phyloP scores from a whole-genome alignment of 148 eudicot genomes.

The Limonium bicolor region DNA sequence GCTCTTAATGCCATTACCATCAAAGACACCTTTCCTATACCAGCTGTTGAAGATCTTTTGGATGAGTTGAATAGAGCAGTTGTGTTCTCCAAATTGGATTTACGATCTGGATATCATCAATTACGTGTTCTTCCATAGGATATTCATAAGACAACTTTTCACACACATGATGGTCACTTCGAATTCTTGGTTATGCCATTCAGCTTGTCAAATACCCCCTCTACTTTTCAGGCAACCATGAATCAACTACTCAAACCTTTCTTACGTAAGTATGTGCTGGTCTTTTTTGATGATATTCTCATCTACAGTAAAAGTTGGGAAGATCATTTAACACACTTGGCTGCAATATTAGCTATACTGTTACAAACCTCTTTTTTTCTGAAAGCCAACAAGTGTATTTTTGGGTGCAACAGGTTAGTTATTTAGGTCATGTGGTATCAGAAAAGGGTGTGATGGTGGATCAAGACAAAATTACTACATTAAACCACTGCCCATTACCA shows the following conservation, averaged over 20 bases:
- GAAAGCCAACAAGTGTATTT: not conserved
- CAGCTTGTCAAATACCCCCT: not conserved
- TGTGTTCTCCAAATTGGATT: no score
- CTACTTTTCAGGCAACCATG: not conserved
- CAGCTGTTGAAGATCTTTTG: no score
- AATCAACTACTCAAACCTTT: not conserved
- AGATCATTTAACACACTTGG: not conserved
- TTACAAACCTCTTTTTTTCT: no score
- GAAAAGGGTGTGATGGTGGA: not conserved
- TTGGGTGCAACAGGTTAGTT: not conserved
- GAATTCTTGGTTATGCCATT: not conserved
- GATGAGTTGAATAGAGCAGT: no score
- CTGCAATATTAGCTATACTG: not conserved
- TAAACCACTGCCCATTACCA: not conserved
- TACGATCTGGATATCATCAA: no score
- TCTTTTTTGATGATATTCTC: no score
- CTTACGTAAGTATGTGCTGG: not conserved
- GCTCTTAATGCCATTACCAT: no score
- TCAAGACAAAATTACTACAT: not conserved
- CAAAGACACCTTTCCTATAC: no score
- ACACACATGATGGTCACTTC: not conserved
- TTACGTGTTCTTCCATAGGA: no score
- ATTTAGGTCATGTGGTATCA: not conserved
- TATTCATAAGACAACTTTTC: no score
- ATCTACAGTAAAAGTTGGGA: not conserved